phyloP scores from a whole-genome alignment of 352 stramenopile species.

The Phytophthora colocasiae region DNA sequence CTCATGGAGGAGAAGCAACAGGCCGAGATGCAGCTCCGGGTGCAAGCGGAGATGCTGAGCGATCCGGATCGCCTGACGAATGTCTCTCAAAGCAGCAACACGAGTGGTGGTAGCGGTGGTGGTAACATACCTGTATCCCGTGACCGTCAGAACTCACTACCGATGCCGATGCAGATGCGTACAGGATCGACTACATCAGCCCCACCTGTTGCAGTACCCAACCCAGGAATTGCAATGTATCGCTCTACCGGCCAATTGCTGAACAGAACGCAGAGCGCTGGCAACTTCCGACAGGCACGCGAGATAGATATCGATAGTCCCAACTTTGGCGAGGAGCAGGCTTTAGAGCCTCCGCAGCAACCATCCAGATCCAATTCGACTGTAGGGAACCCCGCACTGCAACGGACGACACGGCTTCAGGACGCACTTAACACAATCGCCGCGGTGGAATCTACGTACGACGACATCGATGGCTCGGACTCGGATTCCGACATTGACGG shows the following conservation, averaged over 20 bases:
- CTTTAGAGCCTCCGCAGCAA: slow-evolving; percentile 23
- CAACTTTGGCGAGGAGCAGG: slow-evolving; percentile 19
- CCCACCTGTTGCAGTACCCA: slow-evolving; percentile 21
- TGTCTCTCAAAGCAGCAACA: slow-evolving; percentile 40
- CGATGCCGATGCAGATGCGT: slow-evolving; percentile 64
- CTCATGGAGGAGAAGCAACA: slow-evolving; percentile 89
- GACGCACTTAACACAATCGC: slow-evolving; percentile 57
- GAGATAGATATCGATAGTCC: slow-evolving; percentile 57
- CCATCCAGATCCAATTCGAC: slow-evolving; percentile 35
- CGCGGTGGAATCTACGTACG: slow-evolving; percentile 62
- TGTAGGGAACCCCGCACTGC: slow-evolving; percentile 30
- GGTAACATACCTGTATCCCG: slow-evolving; percentile 31
- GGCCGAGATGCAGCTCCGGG: slow-evolving; percentile 76
- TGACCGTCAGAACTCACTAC: slow-evolving; percentile 70
- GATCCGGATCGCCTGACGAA: slow-evolving; percentile 56
- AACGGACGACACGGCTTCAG: slow-evolving; percentile 42
- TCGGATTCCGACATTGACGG: slow-evolving; percentile 56
- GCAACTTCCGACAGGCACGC: slow-evolving; percentile 46
- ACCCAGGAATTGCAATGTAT: slow-evolving; percentile 45
- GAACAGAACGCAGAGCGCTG: slow-evolving; percentile 46
- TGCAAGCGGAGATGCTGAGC: slow-evolving; percentile 70
- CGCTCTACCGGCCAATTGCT: slow-evolving; percentile 44
- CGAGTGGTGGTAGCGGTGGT: slow-evolving; percentile 36
- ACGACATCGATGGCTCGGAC: slow-evolving; percentile 53
- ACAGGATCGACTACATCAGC: slow-evolving; percentile 25